Conservation (phyloP, 805 yeast genomes). For the Wickerhamiella occidentalis region DNA sequence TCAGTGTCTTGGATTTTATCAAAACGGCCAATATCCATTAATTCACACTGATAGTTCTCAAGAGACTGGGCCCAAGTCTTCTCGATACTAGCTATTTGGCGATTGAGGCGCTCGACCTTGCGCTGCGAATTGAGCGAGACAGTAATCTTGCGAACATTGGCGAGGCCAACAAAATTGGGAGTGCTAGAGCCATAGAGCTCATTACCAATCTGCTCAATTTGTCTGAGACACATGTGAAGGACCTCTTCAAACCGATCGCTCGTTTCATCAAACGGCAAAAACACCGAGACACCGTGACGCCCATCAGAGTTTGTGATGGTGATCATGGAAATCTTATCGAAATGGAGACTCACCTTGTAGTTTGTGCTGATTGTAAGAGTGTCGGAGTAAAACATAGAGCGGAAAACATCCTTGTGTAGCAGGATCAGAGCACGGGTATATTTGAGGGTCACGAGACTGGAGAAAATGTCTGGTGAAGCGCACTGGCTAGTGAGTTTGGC, state of each 20-base stretch:
- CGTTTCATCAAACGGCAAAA: slow-evolving; percentile 1
- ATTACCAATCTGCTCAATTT: slow-evolving; percentile 2
- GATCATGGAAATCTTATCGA: not conserved
- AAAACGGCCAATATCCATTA: not conserved
- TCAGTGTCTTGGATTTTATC: not conserved
- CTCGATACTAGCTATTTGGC: not conserved
- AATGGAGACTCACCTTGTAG: slow-evolving; percentile 5
- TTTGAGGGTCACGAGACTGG: not conserved
- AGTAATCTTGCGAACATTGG: not conserved
- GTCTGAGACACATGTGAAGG: not conserved
- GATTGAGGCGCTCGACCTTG: not conserved
- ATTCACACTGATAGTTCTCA: not conserved
- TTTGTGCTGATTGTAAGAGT: slow-evolving; percentile 1
- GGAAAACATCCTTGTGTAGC: not conserved
- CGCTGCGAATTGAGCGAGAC: not conserved
- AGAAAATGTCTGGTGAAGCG: slow-evolving; percentile 1
- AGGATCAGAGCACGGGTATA: not conserved
- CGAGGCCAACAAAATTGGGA: slow-evolving; percentile 1
- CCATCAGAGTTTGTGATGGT: not conserved
- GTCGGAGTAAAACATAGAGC: not conserved
- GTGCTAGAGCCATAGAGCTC: not conserved
- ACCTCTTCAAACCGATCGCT: not conserved
- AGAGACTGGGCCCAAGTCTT: not conserved
- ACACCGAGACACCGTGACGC: slow-evolving; percentile 7
- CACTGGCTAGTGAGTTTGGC: slow-evolving; percentile 1